Percentiles rank a stretch among this genome's conserved stretches.
Evolutionary conservation across 345 rosid species (phyloP).

Genomic region (Dipteronia sinensis): DNA sequence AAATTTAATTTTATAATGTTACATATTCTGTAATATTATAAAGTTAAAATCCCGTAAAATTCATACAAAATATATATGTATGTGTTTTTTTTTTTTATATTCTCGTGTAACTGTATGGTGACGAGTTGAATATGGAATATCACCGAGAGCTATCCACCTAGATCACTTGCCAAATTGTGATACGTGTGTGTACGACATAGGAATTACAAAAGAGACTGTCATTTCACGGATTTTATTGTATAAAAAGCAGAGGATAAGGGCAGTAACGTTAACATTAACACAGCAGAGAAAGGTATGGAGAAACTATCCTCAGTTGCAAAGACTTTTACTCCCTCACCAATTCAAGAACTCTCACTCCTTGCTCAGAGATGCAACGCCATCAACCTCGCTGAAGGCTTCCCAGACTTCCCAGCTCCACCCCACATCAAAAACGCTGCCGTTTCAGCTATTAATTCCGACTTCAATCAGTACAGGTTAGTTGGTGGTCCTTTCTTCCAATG

Average conservation of each 20-base stretch:
- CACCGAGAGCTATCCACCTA: too few relatives aligned
- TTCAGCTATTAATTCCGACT: conserved; percentile 57
- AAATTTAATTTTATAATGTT: too few relatives aligned
- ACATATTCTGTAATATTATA: too few relatives aligned
- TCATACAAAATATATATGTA: too few relatives aligned
- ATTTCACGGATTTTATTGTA: too few relatives aligned
- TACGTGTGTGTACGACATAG: too few relatives aligned
- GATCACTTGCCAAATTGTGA: too few relatives aligned
- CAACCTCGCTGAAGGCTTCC: conserved; percentile 74
- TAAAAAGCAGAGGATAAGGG: neutral
- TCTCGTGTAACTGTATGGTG: too few relatives aligned
- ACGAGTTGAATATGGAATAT: too few relatives aligned
- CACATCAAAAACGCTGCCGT: conserved; percentile 53
- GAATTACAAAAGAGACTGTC: too few relatives aligned
- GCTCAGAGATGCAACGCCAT: conserved; percentile 53
- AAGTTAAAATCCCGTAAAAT: too few relatives aligned
- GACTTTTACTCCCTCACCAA: conserved; percentile 50
- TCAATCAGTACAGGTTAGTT: conserved; percentile 61
- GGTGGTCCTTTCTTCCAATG: neutral
- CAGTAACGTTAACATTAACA: neutral
- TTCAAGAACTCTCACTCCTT: conserved; percentile 55
- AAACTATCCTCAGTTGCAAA: conserved; percentile 51
- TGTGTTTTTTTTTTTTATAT: too few relatives aligned
- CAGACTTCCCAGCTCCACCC: conserved; percentile 60
- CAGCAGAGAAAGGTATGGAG: conserved; percentile 26